phyloP scores from a whole-genome alignment of 179 eudicot species.

The Silene coronaria region DNA sequence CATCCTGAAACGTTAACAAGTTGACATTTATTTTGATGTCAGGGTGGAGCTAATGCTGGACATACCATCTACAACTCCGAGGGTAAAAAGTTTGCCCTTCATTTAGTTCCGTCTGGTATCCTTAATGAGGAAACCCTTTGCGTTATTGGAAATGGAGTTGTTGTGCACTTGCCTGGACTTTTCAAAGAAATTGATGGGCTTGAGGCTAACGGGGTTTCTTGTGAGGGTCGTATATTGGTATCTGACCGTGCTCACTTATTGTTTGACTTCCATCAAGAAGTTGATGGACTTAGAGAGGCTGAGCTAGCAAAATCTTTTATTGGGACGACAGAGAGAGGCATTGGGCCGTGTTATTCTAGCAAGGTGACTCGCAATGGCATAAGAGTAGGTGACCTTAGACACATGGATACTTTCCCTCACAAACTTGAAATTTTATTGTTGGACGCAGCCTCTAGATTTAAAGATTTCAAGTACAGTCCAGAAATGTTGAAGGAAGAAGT shows the following conservation, averaged over 20 bases:
- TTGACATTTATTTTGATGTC: constrained; percentile 14
- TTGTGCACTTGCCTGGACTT: constrained; percentile 83
- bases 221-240: constrained; percentile 77
- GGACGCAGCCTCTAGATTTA: constrained; percentile 80
- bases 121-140: constrained; percentile 82
- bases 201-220: constrained; percentile 83
- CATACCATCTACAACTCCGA: constrained; percentile 92
- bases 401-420: constrained; percentile 88
- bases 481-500: constrained; percentile 72
- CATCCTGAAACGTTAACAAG: constrained; percentile 3
- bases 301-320: constrained; percentile 90
- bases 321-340: constrained; percentile 93
- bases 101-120: constrained; percentile 94
- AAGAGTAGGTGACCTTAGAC: constrained; percentile 82
- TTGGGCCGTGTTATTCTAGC: constrained; percentile 92
- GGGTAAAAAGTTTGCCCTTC: constrained; percentile 97
- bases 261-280: constrained; percentile 82
- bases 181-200: constrained; percentile 87
- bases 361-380: constrained; percentile 91
- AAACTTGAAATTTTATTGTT: constrained; percentile 71
- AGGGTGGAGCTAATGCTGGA: constrained; percentile 99
- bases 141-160: constrained; percentile 93
- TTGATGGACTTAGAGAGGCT: constrained; percentile 91
- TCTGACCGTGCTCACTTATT: constrained; percentile 95
- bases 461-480: constrained; percentile 57